A percentile compares a stretch with the other conserved stretches of the same genome.
These are phyloP conservation scores for Intubia oerlemansii DNA, from an alignment of 2,329 filamentous ascomycete species.

Conservation along the genomic window DNA sequence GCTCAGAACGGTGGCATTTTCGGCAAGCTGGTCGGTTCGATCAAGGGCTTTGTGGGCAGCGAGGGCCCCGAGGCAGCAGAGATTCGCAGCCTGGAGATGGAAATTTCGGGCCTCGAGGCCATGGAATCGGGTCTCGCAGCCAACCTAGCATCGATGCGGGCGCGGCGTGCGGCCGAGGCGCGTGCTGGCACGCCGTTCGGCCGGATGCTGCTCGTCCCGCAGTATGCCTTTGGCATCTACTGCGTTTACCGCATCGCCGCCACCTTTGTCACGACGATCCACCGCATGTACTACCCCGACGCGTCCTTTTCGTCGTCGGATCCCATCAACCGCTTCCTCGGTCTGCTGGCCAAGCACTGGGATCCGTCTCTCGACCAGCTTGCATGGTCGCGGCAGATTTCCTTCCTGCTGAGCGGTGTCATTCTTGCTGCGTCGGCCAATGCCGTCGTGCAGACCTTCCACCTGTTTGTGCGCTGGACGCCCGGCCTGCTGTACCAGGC, in stretches of 20 bases:
- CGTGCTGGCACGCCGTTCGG: conserved; percentile 48
- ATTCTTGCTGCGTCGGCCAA: conserved; percentile 68
- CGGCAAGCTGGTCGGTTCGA: conserved; percentile 48
- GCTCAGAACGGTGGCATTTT: conserved; percentile 18
- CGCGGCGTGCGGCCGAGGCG: conserved; percentile 38
- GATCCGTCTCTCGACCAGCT: conserved; percentile 63
- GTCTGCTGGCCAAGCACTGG: conserved; percentile 63
- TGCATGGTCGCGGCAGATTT: conserved; percentile 70
- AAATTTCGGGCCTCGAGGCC: conserved; percentile 58
- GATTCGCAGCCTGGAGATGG: conserved; percentile 45
- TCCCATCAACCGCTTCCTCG: conserved; percentile 66
- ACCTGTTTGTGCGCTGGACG: conserved; percentile 55
- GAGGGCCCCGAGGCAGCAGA: conserved; percentile 34
- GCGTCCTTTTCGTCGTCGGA: conserved; percentile 47
- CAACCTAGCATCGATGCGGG: conserved; percentile 40
- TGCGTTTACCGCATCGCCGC: conserved; percentile 67
- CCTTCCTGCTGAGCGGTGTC: conserved; percentile 61
- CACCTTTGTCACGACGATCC: conserved; percentile 45
- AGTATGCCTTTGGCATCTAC: conserved; percentile 56
- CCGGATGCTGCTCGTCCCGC: conserved; percentile 36
- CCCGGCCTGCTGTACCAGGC: conserved; percentile 51
- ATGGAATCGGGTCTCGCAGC: conserved; percentile 55
- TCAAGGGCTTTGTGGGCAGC: conserved; percentile 27
- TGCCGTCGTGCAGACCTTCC: conserved; percentile 67
- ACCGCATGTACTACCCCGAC: conserved; percentile 28